Conservation (phyloP, 768 basidiomycete species). For the Lanmaoa rubissima region DNA sequence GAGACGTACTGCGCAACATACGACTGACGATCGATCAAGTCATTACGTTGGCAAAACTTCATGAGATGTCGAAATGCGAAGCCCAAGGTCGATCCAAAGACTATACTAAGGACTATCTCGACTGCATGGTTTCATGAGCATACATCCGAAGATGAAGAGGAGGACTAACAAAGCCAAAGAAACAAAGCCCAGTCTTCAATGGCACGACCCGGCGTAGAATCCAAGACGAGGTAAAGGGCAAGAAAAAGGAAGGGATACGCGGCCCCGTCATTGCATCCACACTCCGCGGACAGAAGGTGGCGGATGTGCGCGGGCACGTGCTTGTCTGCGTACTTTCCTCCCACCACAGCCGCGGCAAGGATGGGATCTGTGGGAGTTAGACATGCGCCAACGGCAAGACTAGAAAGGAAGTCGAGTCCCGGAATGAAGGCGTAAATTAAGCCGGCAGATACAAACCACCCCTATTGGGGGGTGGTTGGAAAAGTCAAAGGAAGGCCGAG, state of each 20-base stretch:
- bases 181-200: slow-evolving; percentile 85
- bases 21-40: slow-evolving; percentile 90
- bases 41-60: slow-evolving; percentile 85
- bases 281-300: slow-evolving; percentile 67
- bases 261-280: slow-evolving; percentile 95
- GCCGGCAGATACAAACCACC: slow-evolving; percentile 91
- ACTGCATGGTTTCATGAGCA: slow-evolving; percentile 43
- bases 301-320: slow-evolving; percentile 87
- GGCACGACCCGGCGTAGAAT: slow-evolving; percentile 57
- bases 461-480: slow-evolving; percentile 41
- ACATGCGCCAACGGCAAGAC: slow-evolving; percentile 88
- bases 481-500: neutral
- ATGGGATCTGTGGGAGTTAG: slow-evolving; percentile 76
- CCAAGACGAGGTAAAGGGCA: slow-evolving; percentile 82
- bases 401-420: slow-evolving; percentile 82
- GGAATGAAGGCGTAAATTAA: slow-evolving; percentile 93
- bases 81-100: slow-evolving; percentile 75
- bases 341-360: slow-evolving; percentile 56
- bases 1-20: slow-evolving; percentile 92
- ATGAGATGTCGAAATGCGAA: slow-evolving; percentile 83
- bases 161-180: slow-evolving; percentile 77
- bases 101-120: slow-evolving; percentile 71
- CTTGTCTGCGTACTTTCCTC: slow-evolving; percentile 97
- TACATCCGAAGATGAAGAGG: neutral
- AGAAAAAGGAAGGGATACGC: slow-evolving; percentile 94